Evolutionary conservation across 1,284 basidiomycete genomes (phyloP), one percentile per base, ranked within the genome.

Genomic region (Trichosporon sp.): DNA sequence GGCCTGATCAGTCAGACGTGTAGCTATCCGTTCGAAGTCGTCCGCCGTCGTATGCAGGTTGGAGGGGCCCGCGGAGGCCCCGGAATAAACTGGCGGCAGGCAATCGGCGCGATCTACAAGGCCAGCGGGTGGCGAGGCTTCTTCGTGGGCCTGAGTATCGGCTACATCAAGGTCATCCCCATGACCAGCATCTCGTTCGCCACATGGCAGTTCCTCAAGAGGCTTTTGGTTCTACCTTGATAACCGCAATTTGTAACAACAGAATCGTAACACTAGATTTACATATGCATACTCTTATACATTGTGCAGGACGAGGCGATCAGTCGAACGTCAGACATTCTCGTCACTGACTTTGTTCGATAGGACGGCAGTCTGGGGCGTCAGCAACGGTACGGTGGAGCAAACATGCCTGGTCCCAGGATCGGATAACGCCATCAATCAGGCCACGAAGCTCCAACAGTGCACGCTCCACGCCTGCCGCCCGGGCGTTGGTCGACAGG

Each of bases 21-120:
- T 3, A 94, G 93, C 23, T 99, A 99, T 79, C 97, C 97, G 0
- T 94, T 99, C 77, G 97, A 99, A 80, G 91, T 99, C 64, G 87
- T 98, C 38, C 87, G 97, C 51, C 86, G 97, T 67, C 86, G 94
- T 68, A 97, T 98, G 92, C 97, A 99, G 83, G 93, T 99, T 3
- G 95, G 95, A 12, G 96, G 95, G 1, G 90, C 89, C 58, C 71
- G 75, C 18, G 92, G 91, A 1, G 77, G 77, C 12, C 65, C 47
- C 0, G 80, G 80, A 3, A 81, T 95, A 44, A 86, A 88, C 9
- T 93, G 91, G 88, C 86, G 87, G 68, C 92, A 96, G 82, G 93
- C 92, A 0, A 87, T 90, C 15, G 80, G 82, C 51, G 83, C 84
- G 15, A 89, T 99, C 23, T 97, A 90, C 86, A 78, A 78, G 9